Evolutionary conservation across 768 basidiomycete species (phyloP).

Genomic region (Auricularia sp.): DNA sequence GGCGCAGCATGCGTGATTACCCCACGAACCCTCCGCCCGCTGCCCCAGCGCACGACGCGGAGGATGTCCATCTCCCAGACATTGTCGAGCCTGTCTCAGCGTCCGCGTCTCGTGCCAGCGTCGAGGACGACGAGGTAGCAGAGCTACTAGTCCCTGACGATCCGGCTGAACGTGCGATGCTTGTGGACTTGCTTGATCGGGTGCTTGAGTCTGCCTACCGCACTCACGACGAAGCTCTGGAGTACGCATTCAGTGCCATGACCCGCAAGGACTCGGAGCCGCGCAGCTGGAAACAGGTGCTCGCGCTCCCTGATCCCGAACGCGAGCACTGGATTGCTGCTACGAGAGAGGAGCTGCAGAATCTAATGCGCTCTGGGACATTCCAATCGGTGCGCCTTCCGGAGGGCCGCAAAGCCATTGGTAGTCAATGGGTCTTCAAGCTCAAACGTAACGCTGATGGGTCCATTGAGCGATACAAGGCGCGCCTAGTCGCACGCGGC

Average conservation of each 20-base stretch:
- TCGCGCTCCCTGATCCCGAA: not conserved
- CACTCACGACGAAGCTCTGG: not conserved
- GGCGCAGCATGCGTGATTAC: not conserved
- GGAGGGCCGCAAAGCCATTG: constrained; percentile 12
- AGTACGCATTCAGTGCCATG: not conserved
- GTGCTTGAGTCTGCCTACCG: not conserved
- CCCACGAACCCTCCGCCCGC: not conserved
- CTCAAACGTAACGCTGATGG: constrained; percentile 17
- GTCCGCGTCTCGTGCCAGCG: not conserved
- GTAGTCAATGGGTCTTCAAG: constrained; percentile 17
- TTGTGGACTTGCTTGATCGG: not conserved
- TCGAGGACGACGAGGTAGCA: not conserved
- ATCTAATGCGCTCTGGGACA: constrained; percentile 18
- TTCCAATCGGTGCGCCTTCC: constrained; percentile 20
- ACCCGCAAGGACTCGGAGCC: not conserved
- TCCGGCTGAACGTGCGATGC: not conserved
- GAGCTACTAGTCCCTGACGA: not conserved
- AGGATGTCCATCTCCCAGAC: not conserved
- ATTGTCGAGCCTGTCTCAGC: not conserved
- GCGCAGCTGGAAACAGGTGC: not conserved
- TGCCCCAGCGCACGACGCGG: not conserved
- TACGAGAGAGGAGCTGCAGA: constrained; percentile 16
- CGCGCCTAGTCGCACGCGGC: no score
- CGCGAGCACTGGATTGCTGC: constrained; percentile 13
- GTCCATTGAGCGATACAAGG: constrained; percentile 17